phyloP scores from a whole-genome alignment of 2,329 filamentous ascomycete species.

The Sarocladiaceae sp. region DNA sequence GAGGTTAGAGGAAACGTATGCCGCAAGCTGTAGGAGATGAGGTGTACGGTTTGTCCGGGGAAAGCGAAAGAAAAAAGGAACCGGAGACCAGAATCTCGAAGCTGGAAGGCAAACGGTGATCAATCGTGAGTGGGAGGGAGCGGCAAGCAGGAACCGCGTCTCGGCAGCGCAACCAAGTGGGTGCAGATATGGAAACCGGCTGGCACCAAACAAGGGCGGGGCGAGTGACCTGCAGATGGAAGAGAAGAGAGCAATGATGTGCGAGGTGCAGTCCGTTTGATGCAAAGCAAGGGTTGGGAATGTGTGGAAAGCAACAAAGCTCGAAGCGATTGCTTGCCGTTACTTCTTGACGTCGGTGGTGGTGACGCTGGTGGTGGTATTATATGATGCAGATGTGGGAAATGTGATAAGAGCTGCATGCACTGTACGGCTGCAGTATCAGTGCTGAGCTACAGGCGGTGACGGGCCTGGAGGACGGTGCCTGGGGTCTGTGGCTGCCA shows the following conservation, averaged over 20 bases:
- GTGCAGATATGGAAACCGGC: not conserved
- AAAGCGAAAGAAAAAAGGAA: not conserved
- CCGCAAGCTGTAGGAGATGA: too few relatives aligned
- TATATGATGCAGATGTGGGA: not conserved
- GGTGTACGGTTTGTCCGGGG: not conserved
- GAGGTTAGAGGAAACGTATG: too few relatives aligned
- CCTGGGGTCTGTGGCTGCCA: not conserved
- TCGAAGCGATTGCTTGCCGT: not conserved
- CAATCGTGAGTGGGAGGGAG: not conserved
- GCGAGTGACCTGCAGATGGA: not conserved
- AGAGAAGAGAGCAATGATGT: not conserved
- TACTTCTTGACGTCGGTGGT: not conserved
- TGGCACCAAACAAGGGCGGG: not conserved
- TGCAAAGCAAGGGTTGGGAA: not conserved
- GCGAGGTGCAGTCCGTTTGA: not conserved
- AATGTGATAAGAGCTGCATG: not conserved
- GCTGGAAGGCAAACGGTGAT: too few relatives aligned
- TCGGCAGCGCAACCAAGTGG: not conserved
- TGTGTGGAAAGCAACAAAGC: too few relatives aligned
- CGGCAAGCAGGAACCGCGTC: not conserved
- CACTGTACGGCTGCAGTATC: not conserved
- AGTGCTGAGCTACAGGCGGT: not conserved
- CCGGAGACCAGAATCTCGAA: not conserved
- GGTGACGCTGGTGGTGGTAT: not conserved
- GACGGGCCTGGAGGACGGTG: not conserved